phyloP scores from a whole-genome alignment of 2,329 filamentous ascomycete genomes.

The Teratosphaeria viscida region DNA sequence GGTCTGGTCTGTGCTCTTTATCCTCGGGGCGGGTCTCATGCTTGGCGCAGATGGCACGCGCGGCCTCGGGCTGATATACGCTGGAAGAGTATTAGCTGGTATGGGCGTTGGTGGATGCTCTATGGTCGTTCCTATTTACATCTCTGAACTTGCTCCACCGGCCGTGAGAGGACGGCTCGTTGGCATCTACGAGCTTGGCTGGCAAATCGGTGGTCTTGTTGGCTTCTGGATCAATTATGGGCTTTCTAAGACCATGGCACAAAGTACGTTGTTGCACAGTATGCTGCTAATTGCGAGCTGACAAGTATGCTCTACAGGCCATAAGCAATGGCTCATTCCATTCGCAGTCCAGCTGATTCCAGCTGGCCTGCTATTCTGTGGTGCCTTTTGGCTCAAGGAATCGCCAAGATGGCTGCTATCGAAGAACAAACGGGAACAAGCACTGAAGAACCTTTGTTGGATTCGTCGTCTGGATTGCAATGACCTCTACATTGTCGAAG shows the following conservation, averaged over 20 bases:
- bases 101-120: slow-evolving; percentile 47
- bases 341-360: slow-evolving; percentile 59
- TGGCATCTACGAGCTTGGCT: slow-evolving; percentile 47
- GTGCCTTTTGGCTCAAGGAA: slow-evolving; percentile 34
- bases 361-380: slow-evolving; percentile 45
- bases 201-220: slow-evolving; percentile 42
- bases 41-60: slow-evolving; percentile 51
- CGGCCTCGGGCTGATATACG: slow-evolving; percentile 53
- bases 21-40: slow-evolving; percentile 62
- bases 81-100: slow-evolving; percentile 47
- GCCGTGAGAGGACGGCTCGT: slow-evolving; percentile 50
- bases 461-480: slow-evolving; percentile 48
- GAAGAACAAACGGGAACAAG: slow-evolving; percentile 32
- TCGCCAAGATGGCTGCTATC: slow-evolving; percentile 36
- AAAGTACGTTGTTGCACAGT: slow-evolving; percentile 11
- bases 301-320: slow-evolving; percentile 6
- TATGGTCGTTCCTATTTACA: slow-evolving; percentile 50
- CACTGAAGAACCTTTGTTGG: slow-evolving; percentile 45
- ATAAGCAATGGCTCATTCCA: slow-evolving; percentile 38
- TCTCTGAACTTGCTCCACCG: slow-evolving; percentile 47
- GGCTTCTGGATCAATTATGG: slow-evolving; percentile 32
- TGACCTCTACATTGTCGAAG: slow-evolving; percentile 61
- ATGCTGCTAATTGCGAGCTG: neutral
- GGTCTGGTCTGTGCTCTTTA: slow-evolving; percentile 53
- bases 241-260: slow-evolving; percentile 32